A percentile compares a stretch with the other conserved stretches of the same genome.
phyloP scores from a whole-genome alignment of 768 basidiomycete genomes.

The Rhodotorula diobovata region DNA sequence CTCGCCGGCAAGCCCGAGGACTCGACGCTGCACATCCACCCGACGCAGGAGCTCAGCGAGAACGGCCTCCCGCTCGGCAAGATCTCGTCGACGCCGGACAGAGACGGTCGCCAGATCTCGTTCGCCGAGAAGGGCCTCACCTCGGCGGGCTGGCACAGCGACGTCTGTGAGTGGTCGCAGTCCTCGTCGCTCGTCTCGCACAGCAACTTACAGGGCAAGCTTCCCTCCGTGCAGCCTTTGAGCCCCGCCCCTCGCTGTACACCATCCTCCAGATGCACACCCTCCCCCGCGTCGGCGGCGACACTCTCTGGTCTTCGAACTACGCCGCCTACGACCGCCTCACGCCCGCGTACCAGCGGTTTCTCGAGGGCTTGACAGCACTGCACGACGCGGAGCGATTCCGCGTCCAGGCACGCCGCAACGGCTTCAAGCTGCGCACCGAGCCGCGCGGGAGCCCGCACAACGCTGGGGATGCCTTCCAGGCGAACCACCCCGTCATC shows the following conservation, averaged over 20 bases:
- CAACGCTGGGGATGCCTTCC: slow-evolving; percentile 47
- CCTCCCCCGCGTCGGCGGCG: slow-evolving; percentile 44
- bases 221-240: slow-evolving; percentile 45
- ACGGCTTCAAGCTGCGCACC: slow-evolving; percentile 44
- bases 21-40: slow-evolving; percentile 45
- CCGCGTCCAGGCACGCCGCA: slow-evolving; percentile 43
- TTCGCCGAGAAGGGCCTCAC: slow-evolving; percentile 37
- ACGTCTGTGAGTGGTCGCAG: slow-evolving; percentile 41
- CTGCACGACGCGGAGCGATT: slow-evolving; percentile 47
- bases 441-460: slow-evolving; percentile 45
- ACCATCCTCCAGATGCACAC: slow-evolving; percentile 47
- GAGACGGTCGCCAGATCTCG: slow-evolving; percentile 41
- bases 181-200: too few species aligned
- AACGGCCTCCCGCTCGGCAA: slow-evolving; percentile 44
- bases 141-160: slow-evolving; percentile 27
- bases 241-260: slow-evolving; percentile 45
- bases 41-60: slow-evolving; percentile 44
- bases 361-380: slow-evolving; percentile 46
- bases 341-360: slow-evolving; percentile 43
- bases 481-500: slow-evolving; percentile 46
- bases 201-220: neutral
- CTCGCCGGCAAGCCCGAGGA: slow-evolving; percentile 44
- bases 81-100: slow-evolving; percentile 42
- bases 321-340: slow-evolving; percentile 46
- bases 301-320: slow-evolving; percentile 43